A percentile compares a stretch with the other conserved stretches of the same genome.
These are phyloP conservation scores for Ceratocystis eucalypticola DNA, from an alignment of 2,329 filamentous ascomycete genomes.

Conservation along the genomic window DNA sequence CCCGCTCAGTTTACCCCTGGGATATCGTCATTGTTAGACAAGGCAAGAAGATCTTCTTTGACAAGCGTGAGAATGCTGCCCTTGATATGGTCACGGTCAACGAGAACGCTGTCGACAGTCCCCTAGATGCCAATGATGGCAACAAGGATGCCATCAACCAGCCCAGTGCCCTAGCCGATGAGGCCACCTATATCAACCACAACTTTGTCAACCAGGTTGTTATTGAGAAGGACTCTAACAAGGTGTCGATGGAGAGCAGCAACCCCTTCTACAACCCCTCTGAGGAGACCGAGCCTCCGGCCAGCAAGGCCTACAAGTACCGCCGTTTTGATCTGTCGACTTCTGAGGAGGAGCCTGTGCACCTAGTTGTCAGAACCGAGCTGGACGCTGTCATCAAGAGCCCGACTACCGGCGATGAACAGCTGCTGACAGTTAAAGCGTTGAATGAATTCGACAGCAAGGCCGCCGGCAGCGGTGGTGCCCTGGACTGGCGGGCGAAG, in stretches of 20 bases:
- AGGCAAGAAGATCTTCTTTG: constrained; percentile 93
- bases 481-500: constrained; percentile 94
- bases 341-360: constrained; percentile 85
- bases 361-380: constrained; percentile 88
- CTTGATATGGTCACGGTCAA: constrained; percentile 98
- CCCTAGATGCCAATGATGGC: constrained; percentile 78
- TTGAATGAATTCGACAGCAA: constrained; percentile 99
- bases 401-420: constrained; percentile 79
- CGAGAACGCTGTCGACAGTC: constrained; percentile 92
- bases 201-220: constrained; percentile 97
- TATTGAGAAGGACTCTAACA: constrained; percentile 61
- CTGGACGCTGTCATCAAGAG: constrained; percentile 94
- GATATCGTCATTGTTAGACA: constrained; percentile 89
- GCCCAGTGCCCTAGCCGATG: constrained; percentile 80
- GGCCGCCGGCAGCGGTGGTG: constrained; percentile 86
- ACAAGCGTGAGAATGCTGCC: constrained; percentile 91
- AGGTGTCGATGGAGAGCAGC: constrained; percentile 71
- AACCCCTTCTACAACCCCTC: constrained; percentile 96
- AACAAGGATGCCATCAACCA: constrained; percentile 94
- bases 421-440: constrained; percentile 83
- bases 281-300: constrained; percentile 84
- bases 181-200: constrained; percentile 99
- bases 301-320: constrained; percentile 98
- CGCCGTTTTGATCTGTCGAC: constrained; percentile 89
- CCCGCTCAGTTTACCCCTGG: constrained; percentile 95